phyloP scores from a whole-genome alignment of 2,329 filamentous ascomycete species.

The Beauveria asiatica region DNA sequence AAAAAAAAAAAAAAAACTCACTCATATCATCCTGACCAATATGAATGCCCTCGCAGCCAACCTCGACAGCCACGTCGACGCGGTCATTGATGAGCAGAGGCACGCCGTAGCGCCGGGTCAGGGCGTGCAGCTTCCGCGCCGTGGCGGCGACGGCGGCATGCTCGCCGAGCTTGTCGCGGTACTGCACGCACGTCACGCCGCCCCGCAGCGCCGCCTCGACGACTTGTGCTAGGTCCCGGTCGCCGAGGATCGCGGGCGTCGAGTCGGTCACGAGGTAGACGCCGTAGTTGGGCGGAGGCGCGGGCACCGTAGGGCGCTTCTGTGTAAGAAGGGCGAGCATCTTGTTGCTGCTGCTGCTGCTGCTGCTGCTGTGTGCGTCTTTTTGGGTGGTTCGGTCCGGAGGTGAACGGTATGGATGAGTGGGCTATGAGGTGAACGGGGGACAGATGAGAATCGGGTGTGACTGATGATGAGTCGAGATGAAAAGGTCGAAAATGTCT shows the following conservation, averaged over 20 bases:
- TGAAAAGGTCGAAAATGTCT: background rate
- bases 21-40: slow-evolving; percentile 91
- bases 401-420: background rate
- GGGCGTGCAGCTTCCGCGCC: slow-evolving; percentile 59
- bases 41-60: slow-evolving; percentile 86
- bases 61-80: slow-evolving; percentile 77
- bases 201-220: slow-evolving; percentile 69
- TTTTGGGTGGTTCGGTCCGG: background rate
- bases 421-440: background rate
- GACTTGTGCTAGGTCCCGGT: slow-evolving; percentile 59
- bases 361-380: background rate
- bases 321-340: slow-evolving; percentile 5
- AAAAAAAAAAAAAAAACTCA: slow-evolving; percentile 19
- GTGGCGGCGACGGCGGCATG: slow-evolving; percentile 63
- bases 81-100: slow-evolving; percentile 91
- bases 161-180: slow-evolving; percentile 78
- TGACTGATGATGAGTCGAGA: background rate
- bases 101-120: slow-evolving; percentile 59
- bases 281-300: slow-evolving; percentile 57
- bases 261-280: slow-evolving; percentile 92
- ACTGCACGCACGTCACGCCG: slow-evolving; percentile 81
- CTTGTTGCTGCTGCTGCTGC: background rate
- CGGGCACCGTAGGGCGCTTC: slow-evolving; percentile 19
- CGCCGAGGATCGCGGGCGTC: slow-evolving; percentile 72
- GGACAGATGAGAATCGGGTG: background rate